Base-by-base conservation (phyloP, 805 yeast genomes). In the Candida coleopterorum region DNA sequence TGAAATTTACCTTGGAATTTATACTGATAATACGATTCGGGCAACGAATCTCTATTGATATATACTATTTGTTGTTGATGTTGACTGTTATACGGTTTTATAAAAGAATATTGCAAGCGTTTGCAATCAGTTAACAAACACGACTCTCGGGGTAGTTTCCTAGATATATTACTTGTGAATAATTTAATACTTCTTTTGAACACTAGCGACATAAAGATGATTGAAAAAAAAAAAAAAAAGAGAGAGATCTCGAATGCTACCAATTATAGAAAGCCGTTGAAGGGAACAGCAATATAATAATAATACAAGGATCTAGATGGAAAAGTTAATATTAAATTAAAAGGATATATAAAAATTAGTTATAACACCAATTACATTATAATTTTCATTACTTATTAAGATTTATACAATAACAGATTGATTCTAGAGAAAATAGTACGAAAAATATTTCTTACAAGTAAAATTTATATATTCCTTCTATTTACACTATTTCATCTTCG, bases 401-500 rank as follows among this genome's bases (percentile, higher is more conserved):
- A n/a, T n/a, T n/a, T n/a, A n/a, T n/a, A n/a, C n/a, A n/a, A n/a
- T n/a, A n/a, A n/a, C n/a, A n/a, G n/a, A n/a, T n/a, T n/a, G n/a
- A n/a, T n/a, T n/a, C n/a, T n/a, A n/a, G n/a, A n/a, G n/a, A n/a
- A n/a, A n/a, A n/a, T n/a, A n/a, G n/a, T n/a, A n/a, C n/a, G n/a
- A n/a, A n/a, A n/a, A n/a, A n/a, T n/a, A n/a, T n/a, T n/a, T n/a
- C n/a, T n/a, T n/a, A n/a, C n/a, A n/a, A n/a, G n/a, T n/a, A n/a
- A n/a, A n/a, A n/a, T n/a, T n/a, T n/a, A n/a, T n/a, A n/a, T n/a
- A n/a, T n/a, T n/a, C n/a, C n/a, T n/a, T 25, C 17, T 30, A 12
- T 29, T 22, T 21, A 28, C 16, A 21, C 34, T 12, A 32, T 15
- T 20, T 44, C 56, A 39, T 67, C 71, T 45, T 67, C 71, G 3